Conservation (phyloP, 164 flowering plant genomes). For the Liquidambar formosana region DNA sequence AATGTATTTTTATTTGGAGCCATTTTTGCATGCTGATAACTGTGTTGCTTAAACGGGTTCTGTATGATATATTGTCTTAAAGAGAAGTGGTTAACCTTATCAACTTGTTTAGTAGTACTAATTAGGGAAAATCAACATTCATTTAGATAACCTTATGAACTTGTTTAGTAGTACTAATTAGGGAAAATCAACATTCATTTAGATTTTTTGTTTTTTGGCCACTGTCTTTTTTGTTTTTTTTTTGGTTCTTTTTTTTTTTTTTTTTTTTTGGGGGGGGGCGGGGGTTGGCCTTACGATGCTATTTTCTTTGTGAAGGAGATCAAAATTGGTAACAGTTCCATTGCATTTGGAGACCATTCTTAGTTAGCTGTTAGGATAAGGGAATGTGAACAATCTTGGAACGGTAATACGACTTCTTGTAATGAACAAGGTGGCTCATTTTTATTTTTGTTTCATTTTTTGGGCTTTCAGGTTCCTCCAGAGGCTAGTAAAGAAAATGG, state of each 20-base stretch:
- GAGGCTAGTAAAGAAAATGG: conserved; percentile 65
- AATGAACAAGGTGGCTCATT: not conserved
- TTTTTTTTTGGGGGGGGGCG: not conserved
- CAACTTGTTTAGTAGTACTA: not conserved
- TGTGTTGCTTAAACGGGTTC: not conserved
- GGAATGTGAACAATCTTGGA: not conserved
- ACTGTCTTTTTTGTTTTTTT: conserved; percentile 1
- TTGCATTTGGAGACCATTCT: not conserved
- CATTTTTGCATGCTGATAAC: not conserved
- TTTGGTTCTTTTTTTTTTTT: not conserved
- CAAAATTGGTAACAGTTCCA: not conserved
- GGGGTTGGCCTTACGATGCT: not conserved
- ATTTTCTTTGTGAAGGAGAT: not conserved
- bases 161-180: not conserved
- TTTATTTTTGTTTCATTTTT: conserved; percentile 9
- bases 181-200: not conserved
- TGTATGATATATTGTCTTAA: not conserved
- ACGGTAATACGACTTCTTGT: not conserved
- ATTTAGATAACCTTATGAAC: not conserved
- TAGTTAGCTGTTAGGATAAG: not conserved
- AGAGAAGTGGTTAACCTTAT: not conserved
- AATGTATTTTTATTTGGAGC: conserved; percentile 4
- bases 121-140: not conserved
- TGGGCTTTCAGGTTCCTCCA: conserved; percentile 42
- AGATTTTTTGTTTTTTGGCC: not conserved